Percentiles rank a stretch among this genome's conserved stretches.
phyloP scores from a whole-genome alignment of 2,329 filamentous ascomycete species.

The Anisogramma anomala region DNA sequence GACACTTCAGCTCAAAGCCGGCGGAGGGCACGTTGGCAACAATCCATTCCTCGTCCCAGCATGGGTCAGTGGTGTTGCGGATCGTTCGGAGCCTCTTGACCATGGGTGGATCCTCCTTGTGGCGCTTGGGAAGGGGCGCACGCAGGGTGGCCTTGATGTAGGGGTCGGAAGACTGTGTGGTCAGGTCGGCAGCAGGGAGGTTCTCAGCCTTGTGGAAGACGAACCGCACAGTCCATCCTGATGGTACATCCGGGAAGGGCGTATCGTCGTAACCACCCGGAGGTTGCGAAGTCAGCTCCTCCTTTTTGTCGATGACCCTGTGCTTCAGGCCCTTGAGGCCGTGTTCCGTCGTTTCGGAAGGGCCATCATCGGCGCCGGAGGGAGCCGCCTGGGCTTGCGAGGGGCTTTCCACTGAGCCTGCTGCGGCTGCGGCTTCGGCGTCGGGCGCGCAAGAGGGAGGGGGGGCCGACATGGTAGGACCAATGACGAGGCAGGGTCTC shows the following conservation, averaged over 20 bases:
- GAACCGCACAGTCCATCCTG: constrained; percentile 76
- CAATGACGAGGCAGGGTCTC: too few species aligned
- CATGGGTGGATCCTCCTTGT: constrained; percentile 76
- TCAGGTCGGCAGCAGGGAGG: constrained; percentile 71
- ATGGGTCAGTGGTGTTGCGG: constrained; percentile 58
- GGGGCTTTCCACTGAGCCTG: too few species aligned
- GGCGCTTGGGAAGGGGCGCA: constrained; percentile 57
- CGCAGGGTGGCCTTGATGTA: constrained; percentile 68
- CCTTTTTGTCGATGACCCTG: constrained; percentile 25
- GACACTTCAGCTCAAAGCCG: constrained; percentile 75
- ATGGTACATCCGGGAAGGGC: constrained; percentile 60
- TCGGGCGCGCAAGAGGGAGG: too few species aligned
- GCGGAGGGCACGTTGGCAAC: constrained; percentile 74
- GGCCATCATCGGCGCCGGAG: neutral
- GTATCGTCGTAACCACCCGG: constrained; percentile 72
- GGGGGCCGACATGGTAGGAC: too few species aligned
- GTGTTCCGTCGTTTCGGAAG: neutral
- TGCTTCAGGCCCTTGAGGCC: constrained; percentile 21
- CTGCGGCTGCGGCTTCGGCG: neutral
- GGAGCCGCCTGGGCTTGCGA: neutral
- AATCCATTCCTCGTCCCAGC: constrained; percentile 78
- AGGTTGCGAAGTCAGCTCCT: constrained; percentile 37
- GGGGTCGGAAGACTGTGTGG: constrained; percentile 69
- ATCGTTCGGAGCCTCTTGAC: constrained; percentile 66
- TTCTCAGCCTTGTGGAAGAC: constrained; percentile 72